Conservation (phyloP, 2,329 filamentous ascomycete genomes). For the Aspergillus sp. region DNA sequence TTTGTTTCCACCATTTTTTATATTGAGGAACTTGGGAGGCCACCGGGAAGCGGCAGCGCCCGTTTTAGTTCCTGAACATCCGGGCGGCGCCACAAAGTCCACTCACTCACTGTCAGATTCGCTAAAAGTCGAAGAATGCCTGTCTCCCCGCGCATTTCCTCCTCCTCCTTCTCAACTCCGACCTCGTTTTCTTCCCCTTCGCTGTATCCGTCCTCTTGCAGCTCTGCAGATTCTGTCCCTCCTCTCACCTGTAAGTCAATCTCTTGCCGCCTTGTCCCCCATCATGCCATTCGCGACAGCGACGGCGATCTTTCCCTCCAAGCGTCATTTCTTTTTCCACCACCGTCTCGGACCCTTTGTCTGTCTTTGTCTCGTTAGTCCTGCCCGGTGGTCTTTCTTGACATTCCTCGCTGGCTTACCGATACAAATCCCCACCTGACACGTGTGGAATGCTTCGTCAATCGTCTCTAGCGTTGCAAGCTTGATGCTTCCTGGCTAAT, state of each 20-base stretch:
- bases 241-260: constrained; percentile 18
- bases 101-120: not conserved
- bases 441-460: constrained; percentile 31
- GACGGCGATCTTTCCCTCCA: not conserved
- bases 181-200: constrained; percentile 26
- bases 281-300: not conserved
- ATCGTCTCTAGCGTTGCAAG: constrained; percentile 10
- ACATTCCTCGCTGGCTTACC: not conserved
- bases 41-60: not conserved
- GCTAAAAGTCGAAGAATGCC: constrained; percentile 12
- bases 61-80: constrained; percentile 3
- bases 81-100: not conserved
- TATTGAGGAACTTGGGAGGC: not conserved
- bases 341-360: constrained; percentile 1
- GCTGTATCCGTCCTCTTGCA: constrained; percentile 34
- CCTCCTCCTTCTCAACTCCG: constrained; percentile 19
- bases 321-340: not conserved
- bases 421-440: constrained; percentile 23
- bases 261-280: not conserved
- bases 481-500: constrained; percentile 25
- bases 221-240: constrained; percentile 23
- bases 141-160: constrained; percentile 15
- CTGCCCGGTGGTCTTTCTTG: not conserved
- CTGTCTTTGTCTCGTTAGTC: not conserved
- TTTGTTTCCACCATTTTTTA: not conserved